A percentile compares a stretch with the other conserved stretches of the same genome.
phyloP scores from a whole-genome alignment of 257 asterid species.

The Ocimum tenuiflorum region DNA sequence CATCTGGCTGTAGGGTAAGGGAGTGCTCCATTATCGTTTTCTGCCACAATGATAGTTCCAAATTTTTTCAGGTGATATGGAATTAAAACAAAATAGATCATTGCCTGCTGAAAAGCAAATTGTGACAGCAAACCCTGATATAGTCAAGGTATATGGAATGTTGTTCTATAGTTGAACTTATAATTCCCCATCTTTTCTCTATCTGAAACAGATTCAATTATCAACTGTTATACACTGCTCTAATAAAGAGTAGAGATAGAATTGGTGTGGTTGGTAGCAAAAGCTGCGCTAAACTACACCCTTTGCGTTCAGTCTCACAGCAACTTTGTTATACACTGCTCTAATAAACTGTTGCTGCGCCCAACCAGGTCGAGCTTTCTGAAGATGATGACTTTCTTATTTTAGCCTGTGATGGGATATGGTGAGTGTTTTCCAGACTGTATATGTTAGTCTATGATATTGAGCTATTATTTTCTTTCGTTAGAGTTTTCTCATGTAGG shows the following conservation, averaged over 20 bases:
- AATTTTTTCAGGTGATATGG: conserved; percentile 72
- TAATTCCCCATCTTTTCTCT: too few species aligned
- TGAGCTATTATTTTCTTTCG: neutral
- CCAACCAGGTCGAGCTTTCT: conserved; percentile 61
- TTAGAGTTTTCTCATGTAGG: neutral
- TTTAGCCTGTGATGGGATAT: conserved; percentile 97
- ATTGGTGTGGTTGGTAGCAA: neutral
- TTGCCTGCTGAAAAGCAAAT: conserved; percentile 87
- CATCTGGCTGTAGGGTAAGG: conserved; percentile 10
- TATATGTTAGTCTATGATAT: neutral
- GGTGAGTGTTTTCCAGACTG: conserved; percentile 40
- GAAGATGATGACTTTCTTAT: conserved; percentile 83
- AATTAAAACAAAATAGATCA: conserved; percentile 71
- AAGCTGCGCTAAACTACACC: neutral
- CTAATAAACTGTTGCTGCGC: conserved; percentile 16
- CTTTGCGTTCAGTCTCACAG: conserved; percentile 1
- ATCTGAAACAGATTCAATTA: neutral
- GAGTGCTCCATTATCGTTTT: conserved; percentile 5
- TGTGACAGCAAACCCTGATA: conserved; percentile 82
- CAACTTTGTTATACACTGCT: conserved; percentile 15
- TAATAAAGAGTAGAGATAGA: neutral
- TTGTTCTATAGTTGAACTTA: neutral
- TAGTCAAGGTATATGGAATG: conserved; percentile 49
- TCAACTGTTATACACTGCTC: neutral
- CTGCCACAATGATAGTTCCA: conserved; percentile 13